A percentile compares a stretch with the other conserved stretches of the same genome.
phyloP scores from a whole-genome alignment of 2,329 filamentous ascomycete species.

The Colletotrichum plurivorum region DNA sequence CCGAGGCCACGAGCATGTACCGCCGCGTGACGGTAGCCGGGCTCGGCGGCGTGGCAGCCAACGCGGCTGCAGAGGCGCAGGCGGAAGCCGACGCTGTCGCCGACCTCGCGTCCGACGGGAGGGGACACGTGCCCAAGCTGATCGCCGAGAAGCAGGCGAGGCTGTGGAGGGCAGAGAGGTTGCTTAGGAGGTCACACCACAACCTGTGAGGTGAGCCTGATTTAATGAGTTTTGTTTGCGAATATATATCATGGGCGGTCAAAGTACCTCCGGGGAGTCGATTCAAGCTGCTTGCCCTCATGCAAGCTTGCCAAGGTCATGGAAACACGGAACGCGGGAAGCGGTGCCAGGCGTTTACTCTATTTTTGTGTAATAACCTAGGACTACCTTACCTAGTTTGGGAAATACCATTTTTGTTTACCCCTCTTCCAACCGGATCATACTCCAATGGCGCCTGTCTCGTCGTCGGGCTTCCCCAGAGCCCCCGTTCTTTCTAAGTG shows the following conservation, averaged over 20 bases:
- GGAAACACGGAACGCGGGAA: slow-evolving; percentile 8
- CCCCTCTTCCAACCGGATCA: not conserved
- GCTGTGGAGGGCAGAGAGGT: slow-evolving; percentile 55
- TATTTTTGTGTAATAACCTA: not conserved
- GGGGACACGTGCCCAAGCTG: slow-evolving; percentile 42
- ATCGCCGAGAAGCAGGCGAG: slow-evolving; percentile 55
- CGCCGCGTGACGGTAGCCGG: slow-evolving; percentile 27
- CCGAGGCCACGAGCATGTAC: slow-evolving; percentile 37
- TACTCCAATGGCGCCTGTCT: not conserved
- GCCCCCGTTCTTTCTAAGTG: too few species aligned
- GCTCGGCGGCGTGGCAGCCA: slow-evolving; percentile 3
- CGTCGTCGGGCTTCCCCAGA: not conserved
- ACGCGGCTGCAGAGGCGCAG: slow-evolving; percentile 42
- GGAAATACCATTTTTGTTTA: slow-evolving; percentile 26
- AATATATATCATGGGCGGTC: not conserved
- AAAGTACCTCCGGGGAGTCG: not conserved
- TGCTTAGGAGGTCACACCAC: slow-evolving; percentile 47
- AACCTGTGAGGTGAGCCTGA: not conserved
- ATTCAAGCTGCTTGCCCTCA: too few species aligned
- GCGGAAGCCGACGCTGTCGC: slow-evolving; percentile 44
- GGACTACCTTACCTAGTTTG: not conserved
- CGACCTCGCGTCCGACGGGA: slow-evolving; percentile 40
- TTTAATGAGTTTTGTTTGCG: not conserved
- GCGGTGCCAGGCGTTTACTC: slow-evolving; percentile 20
- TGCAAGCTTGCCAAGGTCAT: not conserved